These are phyloP conservation scores for Arthrobotrys iridis DNA, from an alignment of 2,329 filamentous ascomycete genomes.

Conservation along the genomic window DNA sequence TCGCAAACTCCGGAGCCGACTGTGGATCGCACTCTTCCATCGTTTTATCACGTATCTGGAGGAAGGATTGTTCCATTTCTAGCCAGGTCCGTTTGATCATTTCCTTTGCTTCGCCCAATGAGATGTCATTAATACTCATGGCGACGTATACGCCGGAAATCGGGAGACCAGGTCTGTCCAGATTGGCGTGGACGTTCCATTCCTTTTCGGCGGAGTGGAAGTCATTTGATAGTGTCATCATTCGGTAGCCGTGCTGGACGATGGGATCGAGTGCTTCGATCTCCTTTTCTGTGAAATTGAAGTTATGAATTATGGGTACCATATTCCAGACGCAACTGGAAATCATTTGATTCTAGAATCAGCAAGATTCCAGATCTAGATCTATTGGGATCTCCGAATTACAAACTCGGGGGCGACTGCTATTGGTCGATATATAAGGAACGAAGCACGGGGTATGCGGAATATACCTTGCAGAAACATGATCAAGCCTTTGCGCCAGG, in stretches of 20 bases:
- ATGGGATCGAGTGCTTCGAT: background rate
- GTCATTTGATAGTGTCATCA: conserved; percentile 14
- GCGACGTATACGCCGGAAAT: background rate
- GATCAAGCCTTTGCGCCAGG: conserved; percentile 6
- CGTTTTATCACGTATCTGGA: conserved; percentile 2
- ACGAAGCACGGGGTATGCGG: background rate
- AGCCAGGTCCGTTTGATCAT: background rate
- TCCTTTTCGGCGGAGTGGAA: conserved; percentile 14
- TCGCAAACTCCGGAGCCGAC: background rate
- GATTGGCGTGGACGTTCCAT: background rate
- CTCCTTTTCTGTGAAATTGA: background rate
- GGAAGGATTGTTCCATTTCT: conserved; percentile 1
- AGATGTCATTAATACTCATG: conserved; percentile 17
- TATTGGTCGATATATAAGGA: background rate
- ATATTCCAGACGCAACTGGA: conserved; percentile 14
- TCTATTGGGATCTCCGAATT: too few relatives aligned
- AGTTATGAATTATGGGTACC: background rate
- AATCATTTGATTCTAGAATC: too few relatives aligned
- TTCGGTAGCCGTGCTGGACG: background rate
- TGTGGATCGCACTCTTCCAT: background rate
- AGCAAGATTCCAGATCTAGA: background rate
- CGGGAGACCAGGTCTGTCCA: background rate
- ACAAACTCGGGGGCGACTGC: too few relatives aligned
- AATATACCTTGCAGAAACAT: conserved; percentile 15
- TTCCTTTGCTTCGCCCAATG: background rate